Percentiles rank a stretch among this genome's conserved stretches.
These are phyloP conservation scores for Ballota nigra DNA, from an alignment of 257 asterid genomes.

Conservation along the genomic window DNA sequence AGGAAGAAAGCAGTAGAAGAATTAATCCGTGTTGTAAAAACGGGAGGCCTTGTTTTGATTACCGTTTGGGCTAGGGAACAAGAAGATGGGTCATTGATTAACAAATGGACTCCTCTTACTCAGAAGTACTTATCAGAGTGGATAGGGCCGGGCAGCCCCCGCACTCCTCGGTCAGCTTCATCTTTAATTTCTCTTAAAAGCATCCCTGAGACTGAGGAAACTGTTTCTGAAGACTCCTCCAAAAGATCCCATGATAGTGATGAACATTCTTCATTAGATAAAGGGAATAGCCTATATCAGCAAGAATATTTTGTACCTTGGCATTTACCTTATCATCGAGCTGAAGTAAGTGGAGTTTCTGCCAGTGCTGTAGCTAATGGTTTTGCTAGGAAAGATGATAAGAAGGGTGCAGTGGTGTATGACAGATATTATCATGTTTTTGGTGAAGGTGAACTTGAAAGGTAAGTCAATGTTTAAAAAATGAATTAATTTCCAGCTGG, in stretches of 20 bases:
- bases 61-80: slow-evolving; percentile 99
- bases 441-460: slow-evolving; percentile 97
- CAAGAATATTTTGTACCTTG: slow-evolving; percentile 97
- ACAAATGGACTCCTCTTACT: slow-evolving; percentile 88
- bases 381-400: slow-evolving; percentile 90
- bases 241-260: slow-evolving; percentile 25
- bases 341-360: slow-evolving; percentile 91
- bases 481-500: background rate
- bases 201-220: slow-evolving; percentile 79
- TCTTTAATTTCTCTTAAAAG: slow-evolving; percentile 53
- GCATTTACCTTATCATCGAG: slow-evolving; percentile 98
- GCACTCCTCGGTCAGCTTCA: slow-evolving; percentile 57
- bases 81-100: slow-evolving; percentile 70
- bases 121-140: slow-evolving; percentile 78
- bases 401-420: slow-evolving; percentile 90
- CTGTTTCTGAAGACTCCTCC: slow-evolving; percentile 21
- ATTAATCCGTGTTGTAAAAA: slow-evolving; percentile 71
- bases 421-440: slow-evolving; percentile 95
- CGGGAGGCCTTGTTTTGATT: slow-evolving; percentile 73
- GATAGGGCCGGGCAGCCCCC: slow-evolving; percentile 92
- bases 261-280: slow-evolving; percentile 23
- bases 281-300: slow-evolving; percentile 35
- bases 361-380: slow-evolving; percentile 78
- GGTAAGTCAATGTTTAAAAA: slow-evolving; percentile 36
- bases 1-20: slow-evolving; percentile 90